phyloP scores from a whole-genome alignment of 2,329 filamentous ascomycete genomes.

The Ambrosiella beaveri region DNA sequence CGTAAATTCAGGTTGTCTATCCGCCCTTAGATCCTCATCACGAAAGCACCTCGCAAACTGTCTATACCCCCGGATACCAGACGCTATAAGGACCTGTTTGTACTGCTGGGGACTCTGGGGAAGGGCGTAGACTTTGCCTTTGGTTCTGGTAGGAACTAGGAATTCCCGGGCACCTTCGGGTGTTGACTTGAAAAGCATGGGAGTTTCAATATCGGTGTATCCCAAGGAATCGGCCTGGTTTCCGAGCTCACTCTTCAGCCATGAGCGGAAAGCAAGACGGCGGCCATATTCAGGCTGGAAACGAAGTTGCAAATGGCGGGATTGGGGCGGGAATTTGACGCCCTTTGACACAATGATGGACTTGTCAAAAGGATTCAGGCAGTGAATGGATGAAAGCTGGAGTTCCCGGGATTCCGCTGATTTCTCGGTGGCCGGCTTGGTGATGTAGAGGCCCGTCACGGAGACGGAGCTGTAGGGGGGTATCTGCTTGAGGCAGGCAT shows the following conservation, averaged over 20 bases:
- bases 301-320: conserved; percentile 71
- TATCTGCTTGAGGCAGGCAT: conserved; percentile 28
- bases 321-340: conserved; percentile 54
- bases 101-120: conserved; percentile 97
- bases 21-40: conserved; percentile 82
- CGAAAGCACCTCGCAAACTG: conserved; percentile 92
- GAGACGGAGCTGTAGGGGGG: conserved; percentile 36
- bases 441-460: conserved; percentile 24
- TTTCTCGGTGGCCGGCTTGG: conserved; percentile 16
- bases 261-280: conserved; percentile 53
- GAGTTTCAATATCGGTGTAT: conserved; percentile 76
- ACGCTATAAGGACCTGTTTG: conserved; percentile 93
- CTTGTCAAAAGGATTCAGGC: conserved; percentile 55
- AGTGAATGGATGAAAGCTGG: conserved; percentile 34
- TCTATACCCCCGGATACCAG: conserved; percentile 66
- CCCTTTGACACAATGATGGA: conserved; percentile 62
- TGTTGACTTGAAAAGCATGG: conserved; percentile 90
- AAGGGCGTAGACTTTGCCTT: conserved; percentile 68
- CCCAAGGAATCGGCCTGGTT: conserved; percentile 36
- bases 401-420: conserved; percentile 15
- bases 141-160: conserved; percentile 66
- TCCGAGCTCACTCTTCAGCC: conserved; percentile 35
- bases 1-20: conserved; percentile 92
- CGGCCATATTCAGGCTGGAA: conserved; percentile 50
- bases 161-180: conserved; percentile 93